phyloP scores from a whole-genome alignment of 495 filamentous ascomycete genomes.

The Antarctomyces pellizariae region DNA sequence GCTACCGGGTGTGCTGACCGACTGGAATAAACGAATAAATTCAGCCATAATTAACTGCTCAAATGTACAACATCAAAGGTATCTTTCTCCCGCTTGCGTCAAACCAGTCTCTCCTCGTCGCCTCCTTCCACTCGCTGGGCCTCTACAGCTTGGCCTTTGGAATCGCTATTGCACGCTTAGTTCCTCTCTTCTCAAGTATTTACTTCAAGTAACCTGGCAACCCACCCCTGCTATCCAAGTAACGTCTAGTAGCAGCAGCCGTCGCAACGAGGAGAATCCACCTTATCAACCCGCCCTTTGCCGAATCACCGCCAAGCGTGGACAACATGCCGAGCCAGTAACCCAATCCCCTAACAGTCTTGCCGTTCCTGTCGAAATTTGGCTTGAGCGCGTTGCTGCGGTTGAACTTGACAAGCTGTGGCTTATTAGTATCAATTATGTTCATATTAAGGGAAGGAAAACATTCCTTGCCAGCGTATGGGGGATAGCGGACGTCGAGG shows the following conservation, averaged over 20 bases:
- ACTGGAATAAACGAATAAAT: no score
- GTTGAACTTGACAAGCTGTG: constrained; percentile 29
- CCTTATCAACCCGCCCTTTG: constrained; percentile 23
- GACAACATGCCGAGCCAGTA: constrained; percentile 24
- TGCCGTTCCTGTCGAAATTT: constrained; percentile 65
- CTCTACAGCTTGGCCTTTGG: no score
- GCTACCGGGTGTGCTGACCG: no score
- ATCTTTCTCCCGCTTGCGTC: no score
- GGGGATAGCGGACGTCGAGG: constrained; percentile 59
- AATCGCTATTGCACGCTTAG: no score
- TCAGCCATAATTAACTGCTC: no score
- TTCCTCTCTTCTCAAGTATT: no score
- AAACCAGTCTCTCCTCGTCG: no score
- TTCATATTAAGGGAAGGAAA: constrained; percentile 1
- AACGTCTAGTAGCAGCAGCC: constrained; percentile 6
- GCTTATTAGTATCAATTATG: constrained; percentile 3
- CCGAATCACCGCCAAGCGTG: constrained; percentile 20
- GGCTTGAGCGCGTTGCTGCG: constrained; percentile 34
- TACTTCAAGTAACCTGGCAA: no score
- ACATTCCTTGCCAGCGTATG: constrained; percentile 29
- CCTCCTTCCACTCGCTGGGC: no score
- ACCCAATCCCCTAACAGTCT: constrained; percentile 22
- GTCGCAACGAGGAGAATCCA: constrained; percentile 20
- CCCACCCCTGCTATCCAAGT: no score
- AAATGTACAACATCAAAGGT: no score